phyloP scores from a whole-genome alignment of 2,329 filamentous ascomycete species.

The Zalaria obscura region DNA sequence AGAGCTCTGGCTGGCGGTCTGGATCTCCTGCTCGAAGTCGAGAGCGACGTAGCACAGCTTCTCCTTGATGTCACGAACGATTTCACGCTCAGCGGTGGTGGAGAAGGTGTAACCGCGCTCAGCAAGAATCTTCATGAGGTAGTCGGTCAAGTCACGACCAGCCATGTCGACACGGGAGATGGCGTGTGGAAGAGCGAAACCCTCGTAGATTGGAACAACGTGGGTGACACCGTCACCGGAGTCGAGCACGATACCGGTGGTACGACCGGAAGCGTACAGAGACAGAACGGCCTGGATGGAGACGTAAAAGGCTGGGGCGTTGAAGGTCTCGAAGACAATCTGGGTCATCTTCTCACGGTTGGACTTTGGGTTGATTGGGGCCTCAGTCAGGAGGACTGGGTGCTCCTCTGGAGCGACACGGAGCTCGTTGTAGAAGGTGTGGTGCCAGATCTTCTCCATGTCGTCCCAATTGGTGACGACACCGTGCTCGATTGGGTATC shows the following conservation, averaged over 20 bases:
- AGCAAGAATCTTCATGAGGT: slow-evolving; percentile 99
- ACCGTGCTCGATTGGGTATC: slow-evolving; percentile 99
- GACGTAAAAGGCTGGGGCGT: slow-evolving; percentile 99
- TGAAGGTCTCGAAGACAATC: slow-evolving; percentile 99
- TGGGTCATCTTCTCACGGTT: slow-evolving; percentile 99
- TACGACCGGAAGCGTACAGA: slow-evolving; percentile 99
- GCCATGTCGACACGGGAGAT: slow-evolving; percentile 99
- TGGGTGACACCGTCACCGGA: slow-evolving; percentile 99
- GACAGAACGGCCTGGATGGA: slow-evolving; percentile 99
- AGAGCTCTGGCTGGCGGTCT: slow-evolving; percentile 98
- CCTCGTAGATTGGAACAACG: slow-evolving; percentile 99
- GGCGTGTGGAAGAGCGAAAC: slow-evolving; percentile 99
- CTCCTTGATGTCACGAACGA: slow-evolving; percentile 99
- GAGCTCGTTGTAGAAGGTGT: slow-evolving; percentile 99
- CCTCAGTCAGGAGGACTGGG: slow-evolving; percentile 97
- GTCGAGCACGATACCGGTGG: slow-evolving; percentile 99
- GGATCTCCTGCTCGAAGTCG: slow-evolving; percentile 99
- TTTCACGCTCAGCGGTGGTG: slow-evolving; percentile 99
- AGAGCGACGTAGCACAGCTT: slow-evolving; percentile 99
- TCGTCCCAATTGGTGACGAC: slow-evolving; percentile 99
- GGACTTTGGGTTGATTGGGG: slow-evolving; percentile 99
- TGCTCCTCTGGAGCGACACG: slow-evolving; percentile 99
- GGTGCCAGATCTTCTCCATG: slow-evolving; percentile 99
- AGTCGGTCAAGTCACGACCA: slow-evolving; percentile 98
- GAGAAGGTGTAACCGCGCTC: slow-evolving; percentile 99